Percentiles rank a stretch among this genome's conserved stretches.
These are phyloP conservation scores for Boehmeria nivea DNA, from an alignment of 306 rosid genomes.

Conservation along the genomic window DNA sequence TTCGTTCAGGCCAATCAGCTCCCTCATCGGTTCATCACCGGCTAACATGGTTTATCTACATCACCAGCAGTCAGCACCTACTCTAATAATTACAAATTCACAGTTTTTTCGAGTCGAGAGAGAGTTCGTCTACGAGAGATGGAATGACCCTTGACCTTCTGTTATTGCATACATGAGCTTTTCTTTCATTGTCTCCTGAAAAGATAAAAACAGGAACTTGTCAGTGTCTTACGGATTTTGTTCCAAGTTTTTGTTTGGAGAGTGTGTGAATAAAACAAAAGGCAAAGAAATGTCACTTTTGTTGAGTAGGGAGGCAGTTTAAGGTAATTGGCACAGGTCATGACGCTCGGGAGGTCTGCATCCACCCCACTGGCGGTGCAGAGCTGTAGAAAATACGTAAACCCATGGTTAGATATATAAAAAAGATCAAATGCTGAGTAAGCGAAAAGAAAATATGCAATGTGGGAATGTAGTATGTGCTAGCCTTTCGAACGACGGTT, in stretches of 20 bases:
- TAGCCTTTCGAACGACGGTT: slow-evolving; percentile 87
- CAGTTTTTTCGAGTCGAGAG: too few species aligned
- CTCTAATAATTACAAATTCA: too few species aligned
- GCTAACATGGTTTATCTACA: too few species aligned
- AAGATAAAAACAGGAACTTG: too few species aligned
- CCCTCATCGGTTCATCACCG: too few species aligned
- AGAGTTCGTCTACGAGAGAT: slow-evolving; percentile 86
- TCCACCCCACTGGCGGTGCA: slow-evolving; percentile 55
- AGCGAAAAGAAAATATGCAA: not conserved
- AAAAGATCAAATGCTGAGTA: slow-evolving; percentile 12
- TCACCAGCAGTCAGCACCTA: too few species aligned
- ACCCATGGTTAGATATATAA: not conserved
- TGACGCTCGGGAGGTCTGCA: slow-evolving; percentile 90
- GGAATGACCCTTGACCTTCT: slow-evolving; percentile 98
- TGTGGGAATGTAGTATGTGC: slow-evolving; percentile 5
- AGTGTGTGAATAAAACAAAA: not conserved
- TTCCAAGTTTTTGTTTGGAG: not conserved
- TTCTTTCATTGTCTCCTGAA: slow-evolving; percentile 92
- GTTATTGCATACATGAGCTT: slow-evolving; percentile 81
- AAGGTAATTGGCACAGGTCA: slow-evolving; percentile 98
- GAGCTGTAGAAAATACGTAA: slow-evolving; percentile 47
- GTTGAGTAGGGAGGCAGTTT: slow-evolving; percentile 94
- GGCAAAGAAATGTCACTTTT: slow-evolving; percentile 43
- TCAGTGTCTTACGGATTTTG: not conserved
- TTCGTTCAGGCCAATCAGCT: too few species aligned